Percentiles rank a stretch among this genome's conserved stretches.
These are phyloP conservation scores for Cyberlindnera petersonii DNA, from an alignment of 805 yeast species.

Conservation along the genomic window DNA sequence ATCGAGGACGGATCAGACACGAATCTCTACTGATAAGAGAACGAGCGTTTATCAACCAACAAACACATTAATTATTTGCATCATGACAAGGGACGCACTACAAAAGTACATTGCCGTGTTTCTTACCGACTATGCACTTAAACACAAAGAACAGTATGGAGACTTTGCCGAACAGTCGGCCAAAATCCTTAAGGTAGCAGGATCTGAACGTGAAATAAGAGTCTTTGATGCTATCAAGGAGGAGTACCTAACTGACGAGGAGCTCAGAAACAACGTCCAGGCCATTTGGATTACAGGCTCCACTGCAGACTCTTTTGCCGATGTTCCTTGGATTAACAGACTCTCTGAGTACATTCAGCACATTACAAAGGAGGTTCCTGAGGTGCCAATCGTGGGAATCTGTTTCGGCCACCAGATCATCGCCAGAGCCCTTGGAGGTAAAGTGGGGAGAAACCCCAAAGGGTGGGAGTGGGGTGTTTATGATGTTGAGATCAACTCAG, in stretches of 20 bases:
- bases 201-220: constrained; percentile 22
- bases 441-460: constrained; percentile 49
- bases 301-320: constrained; percentile 41
- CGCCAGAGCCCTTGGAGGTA: constrained; percentile 59
- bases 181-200: constrained; percentile 29
- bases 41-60: neutral
- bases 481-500: constrained; percentile 41
- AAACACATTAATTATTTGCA: neutral
- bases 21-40: constrained; percentile 1
- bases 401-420: constrained; percentile 89
- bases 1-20: no score
- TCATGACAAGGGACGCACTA: constrained; percentile 13
- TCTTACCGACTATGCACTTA: constrained; percentile 21
- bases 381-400: constrained; percentile 55
- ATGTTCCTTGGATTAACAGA: constrained; percentile 39
- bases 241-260: constrained; percentile 27
- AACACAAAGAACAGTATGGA: constrained; percentile 31
- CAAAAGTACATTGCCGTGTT: constrained; percentile 21
- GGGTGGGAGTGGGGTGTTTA: constrained; percentile 77
- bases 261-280: constrained; percentile 26
- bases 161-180: constrained; percentile 50
- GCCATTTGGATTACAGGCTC: constrained; percentile 55
- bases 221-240: constrained; percentile 37
- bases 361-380: constrained; percentile 1
- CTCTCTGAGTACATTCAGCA: constrained; percentile 35